These are phyloP conservation scores for Pulveroboletus ravenelii DNA, from an alignment of 768 basidiomycete genomes.

Conservation along the genomic window DNA sequence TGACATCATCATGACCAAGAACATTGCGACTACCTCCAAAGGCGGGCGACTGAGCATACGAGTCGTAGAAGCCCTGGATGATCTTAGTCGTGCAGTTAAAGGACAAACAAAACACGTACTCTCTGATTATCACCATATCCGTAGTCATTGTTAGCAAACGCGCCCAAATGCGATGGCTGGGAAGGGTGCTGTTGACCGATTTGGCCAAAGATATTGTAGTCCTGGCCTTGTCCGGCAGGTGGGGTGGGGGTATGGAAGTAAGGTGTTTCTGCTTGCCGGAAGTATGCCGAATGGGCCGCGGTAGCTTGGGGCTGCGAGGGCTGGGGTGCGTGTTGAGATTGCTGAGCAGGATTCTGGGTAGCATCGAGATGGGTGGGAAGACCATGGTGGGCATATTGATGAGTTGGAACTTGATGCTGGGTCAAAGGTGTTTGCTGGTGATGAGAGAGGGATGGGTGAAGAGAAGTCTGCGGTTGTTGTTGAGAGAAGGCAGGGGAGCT, in stretches of 20 bases:
- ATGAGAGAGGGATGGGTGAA: constrained; percentile 28
- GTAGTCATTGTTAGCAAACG: constrained; percentile 64
- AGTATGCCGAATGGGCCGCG: constrained; percentile 59
- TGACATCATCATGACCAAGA: constrained; percentile 72
- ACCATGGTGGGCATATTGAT: constrained; percentile 62
- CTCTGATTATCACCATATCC: constrained; percentile 63
- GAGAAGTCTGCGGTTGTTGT: constrained; percentile 30
- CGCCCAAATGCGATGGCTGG: constrained; percentile 44
- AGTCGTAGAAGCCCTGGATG: constrained; percentile 69
- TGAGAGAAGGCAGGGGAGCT: constrained; percentile 24
- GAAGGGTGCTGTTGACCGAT: constrained; percentile 51
- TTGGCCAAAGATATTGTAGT: constrained; percentile 64
- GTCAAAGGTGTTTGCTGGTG: constrained; percentile 29
- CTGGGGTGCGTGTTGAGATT: constrained; percentile 39
- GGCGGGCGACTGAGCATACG: constrained; percentile 57
- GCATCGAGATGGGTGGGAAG: constrained; percentile 62
- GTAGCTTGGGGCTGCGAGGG: constrained; percentile 43
- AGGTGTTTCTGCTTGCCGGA: constrained; percentile 63
- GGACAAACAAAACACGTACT: constrained; percentile 36
- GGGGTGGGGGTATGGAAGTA: constrained; percentile 81
- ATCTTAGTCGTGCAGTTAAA: constrained; percentile 11
- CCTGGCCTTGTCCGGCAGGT: constrained; percentile 59
- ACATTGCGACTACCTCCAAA: constrained; percentile 59
- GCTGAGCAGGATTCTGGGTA: constrained; percentile 39
- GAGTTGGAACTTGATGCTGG: constrained; percentile 35